These are phyloP conservation scores for Xylaria nigripes DNA, from an alignment of 495 filamentous ascomycete species.

Conservation along the genomic window DNA sequence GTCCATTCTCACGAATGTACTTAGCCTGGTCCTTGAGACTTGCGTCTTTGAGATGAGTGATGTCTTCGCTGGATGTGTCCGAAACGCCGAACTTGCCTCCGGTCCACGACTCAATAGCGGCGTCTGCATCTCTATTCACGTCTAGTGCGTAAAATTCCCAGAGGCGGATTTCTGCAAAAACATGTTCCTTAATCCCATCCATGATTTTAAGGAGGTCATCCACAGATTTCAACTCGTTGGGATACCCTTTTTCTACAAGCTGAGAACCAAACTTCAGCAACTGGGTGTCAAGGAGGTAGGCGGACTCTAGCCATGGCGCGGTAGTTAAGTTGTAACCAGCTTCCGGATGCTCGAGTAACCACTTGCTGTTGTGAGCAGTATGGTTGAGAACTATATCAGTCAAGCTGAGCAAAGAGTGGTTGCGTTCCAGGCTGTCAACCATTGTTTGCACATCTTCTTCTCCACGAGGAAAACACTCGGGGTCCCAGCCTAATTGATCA, in stretches of 20 bases:
- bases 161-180: constrained; percentile 63
- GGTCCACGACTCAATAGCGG: constrained; percentile 64
- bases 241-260: constrained; percentile 59
- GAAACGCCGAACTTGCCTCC: constrained; percentile 43
- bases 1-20: constrained; percentile 46
- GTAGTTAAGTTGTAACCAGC: constrained; percentile 91
- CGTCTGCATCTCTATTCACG: constrained; percentile 61
- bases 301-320: constrained; percentile 85
- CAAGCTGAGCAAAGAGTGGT: constrained; percentile 76
- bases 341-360: constrained; percentile 91
- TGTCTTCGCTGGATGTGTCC: constrained; percentile 30
- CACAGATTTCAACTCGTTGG: constrained; percentile 58
- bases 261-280: constrained; percentile 68
- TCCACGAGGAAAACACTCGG: constrained; percentile 71
- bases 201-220: constrained; percentile 79
- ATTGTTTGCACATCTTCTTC: constrained; percentile 74
- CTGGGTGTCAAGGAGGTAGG: constrained; percentile 77
- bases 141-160: constrained; percentile 93
- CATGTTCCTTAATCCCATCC: constrained; percentile 71
- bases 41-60: constrained; percentile 37
- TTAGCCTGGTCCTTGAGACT: constrained; percentile 43
- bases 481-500: constrained; percentile 84
- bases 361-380: constrained; percentile 90
- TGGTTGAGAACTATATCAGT: constrained; percentile 99
- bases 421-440: constrained; percentile 72